phyloP scores from a whole-genome alignment of 306 rosid species.

The Castanea sativa region DNA sequence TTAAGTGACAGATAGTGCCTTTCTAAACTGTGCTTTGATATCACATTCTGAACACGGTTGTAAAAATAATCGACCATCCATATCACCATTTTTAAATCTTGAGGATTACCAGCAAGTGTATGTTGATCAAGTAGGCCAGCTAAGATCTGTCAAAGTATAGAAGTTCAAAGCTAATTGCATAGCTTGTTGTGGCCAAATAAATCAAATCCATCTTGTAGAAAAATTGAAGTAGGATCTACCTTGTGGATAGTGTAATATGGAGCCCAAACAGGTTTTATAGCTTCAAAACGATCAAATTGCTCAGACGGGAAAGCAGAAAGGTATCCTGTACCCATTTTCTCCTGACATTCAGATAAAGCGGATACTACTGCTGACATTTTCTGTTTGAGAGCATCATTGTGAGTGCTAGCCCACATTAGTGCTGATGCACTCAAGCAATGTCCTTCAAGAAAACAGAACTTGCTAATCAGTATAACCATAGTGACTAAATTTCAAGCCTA shows the following conservation, averaged over 20 bases:
- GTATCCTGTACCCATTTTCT: constrained; percentile 72
- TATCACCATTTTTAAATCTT: constrained; percentile 60
- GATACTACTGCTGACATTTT: constrained; percentile 64
- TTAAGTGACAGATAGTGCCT: constrained; percentile 65
- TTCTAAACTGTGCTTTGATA: constrained; percentile 40
- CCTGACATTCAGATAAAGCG: constrained; percentile 60
- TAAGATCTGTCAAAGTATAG: constrained; percentile 55
- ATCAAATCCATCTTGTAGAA: constrained; percentile 1
- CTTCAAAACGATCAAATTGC: constrained; percentile 69
- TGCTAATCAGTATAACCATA: constrained; percentile 10
- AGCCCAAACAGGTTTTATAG: constrained; percentile 67
- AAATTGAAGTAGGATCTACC: constrained; percentile 36
- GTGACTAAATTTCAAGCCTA: constrained; percentile 10
- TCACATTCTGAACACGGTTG: constrained; percentile 76
- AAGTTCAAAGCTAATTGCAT: background rate
- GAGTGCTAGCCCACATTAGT: constrained; percentile 85
- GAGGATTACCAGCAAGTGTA: constrained; percentile 50
- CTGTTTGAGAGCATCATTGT: constrained; percentile 42
- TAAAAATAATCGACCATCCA: constrained; percentile 91
- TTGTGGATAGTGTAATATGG: constrained; percentile 98
- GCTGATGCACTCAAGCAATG: constrained; percentile 94
- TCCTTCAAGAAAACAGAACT: constrained; percentile 52
- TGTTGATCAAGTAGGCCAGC: constrained; percentile 91
- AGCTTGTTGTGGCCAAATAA: constrained; percentile 4
- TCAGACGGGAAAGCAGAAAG: constrained; percentile 89